Percentiles rank a stretch among this genome's conserved stretches.
phyloP scores from a whole-genome alignment of 805 yeast genomes.

The Clavispora phyllophila region DNA sequence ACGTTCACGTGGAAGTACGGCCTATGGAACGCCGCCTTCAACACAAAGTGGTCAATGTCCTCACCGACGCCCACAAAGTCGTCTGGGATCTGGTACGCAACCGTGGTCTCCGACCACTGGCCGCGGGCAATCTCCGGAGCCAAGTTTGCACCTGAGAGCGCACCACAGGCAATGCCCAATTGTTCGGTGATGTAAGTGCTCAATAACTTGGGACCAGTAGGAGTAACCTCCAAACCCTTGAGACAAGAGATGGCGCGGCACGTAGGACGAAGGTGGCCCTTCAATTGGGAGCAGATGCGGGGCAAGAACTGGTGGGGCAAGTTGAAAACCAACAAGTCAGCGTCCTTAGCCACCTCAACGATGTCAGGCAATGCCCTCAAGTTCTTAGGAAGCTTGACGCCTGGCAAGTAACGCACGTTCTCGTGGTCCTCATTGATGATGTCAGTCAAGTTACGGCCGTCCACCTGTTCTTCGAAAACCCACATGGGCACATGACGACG shows the following conservation, averaged over 20 bases:
- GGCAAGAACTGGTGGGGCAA: conserved; percentile 95
- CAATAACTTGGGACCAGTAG: conserved; percentile 78
- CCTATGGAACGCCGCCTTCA: conserved; percentile 89
- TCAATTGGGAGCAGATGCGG: conserved; percentile 66
- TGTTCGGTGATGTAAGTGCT: conserved; percentile 74
- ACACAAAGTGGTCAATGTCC: conserved; percentile 66
- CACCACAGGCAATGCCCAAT: conserved; percentile 90
- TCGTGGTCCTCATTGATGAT: conserved; percentile 88
- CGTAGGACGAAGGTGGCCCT: conserved; percentile 64
- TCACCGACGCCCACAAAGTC: conserved; percentile 64
- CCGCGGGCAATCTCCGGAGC: conserved; percentile 96
- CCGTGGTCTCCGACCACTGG: conserved; percentile 97
- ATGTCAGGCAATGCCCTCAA: conserved; percentile 84
- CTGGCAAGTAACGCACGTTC: conserved; percentile 93
- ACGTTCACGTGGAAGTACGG: conserved; percentile 97
- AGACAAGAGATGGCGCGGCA: conserved; percentile 92
- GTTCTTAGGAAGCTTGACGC: conserved; percentile 78
- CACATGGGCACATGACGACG: conserved; percentile 82
- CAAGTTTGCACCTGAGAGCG: conserved; percentile 92
- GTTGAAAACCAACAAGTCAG: conserved; percentile 88
- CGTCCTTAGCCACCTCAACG: conserved; percentile 66
- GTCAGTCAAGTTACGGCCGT: conserved; percentile 79
- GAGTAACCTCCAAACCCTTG: conserved; percentile 88
- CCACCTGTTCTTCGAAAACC: conserved; percentile 84
- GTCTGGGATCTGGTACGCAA: conserved; percentile 75